These are phyloP conservation scores for Cryptosporidium sp. DNA, from an alignment of 169 alveolate genomes.

Conservation along the genomic window DNA sequence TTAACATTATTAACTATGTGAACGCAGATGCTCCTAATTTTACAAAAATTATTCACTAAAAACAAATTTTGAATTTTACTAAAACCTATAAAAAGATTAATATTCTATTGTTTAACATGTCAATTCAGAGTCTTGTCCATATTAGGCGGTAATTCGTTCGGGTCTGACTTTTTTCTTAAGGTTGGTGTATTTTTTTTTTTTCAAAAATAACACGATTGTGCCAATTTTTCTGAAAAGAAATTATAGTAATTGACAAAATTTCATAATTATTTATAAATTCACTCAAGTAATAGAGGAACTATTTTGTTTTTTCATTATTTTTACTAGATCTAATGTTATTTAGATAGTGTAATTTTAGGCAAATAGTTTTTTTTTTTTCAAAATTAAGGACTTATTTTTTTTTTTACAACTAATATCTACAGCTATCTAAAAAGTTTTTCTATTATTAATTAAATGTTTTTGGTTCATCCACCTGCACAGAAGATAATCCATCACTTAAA, in stretches of 20 bases:
- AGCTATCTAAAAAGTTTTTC: neutral
- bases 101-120: conserved; percentile 13
- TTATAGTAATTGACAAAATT: neutral
- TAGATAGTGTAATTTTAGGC: neutral
- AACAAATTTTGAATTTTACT: neutral
- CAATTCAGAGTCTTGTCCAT: conserved; percentile 73
- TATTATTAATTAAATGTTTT: neutral
- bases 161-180: conserved; percentile 44
- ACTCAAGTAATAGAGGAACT: neutral
- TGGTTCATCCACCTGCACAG: neutral
- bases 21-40: neutral
- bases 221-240: neutral
- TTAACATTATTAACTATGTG: conserved; percentile 8
- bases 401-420: too few species aligned
- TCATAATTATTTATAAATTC: neutral
- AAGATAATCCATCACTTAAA: conserved; percentile 3
- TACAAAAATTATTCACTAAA: conserved; percentile 16
- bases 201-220: neutral
- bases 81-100: conserved; percentile 37
- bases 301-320: neutral
- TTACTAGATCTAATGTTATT: neutral
- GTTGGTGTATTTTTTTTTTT: conserved; percentile 11
- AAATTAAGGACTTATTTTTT: too few species aligned
- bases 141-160: conserved; percentile 57
- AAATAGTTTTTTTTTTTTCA: too few species aligned